Evolutionary conservation across 192 early-diverging fungal species (phyloP).

Genomic region (Coemansia furcata): DNA sequence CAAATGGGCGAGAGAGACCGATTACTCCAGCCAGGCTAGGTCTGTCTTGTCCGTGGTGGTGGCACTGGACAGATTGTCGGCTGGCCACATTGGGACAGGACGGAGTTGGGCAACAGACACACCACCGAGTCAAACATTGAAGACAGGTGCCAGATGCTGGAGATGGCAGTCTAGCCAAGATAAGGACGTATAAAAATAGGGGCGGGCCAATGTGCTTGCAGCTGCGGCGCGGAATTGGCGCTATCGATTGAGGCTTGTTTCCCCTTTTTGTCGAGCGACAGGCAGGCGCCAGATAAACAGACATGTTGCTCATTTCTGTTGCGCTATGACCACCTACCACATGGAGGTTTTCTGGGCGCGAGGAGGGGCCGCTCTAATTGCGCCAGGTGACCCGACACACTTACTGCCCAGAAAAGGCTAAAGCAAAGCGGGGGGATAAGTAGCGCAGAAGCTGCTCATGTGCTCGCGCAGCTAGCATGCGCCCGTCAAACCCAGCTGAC

Average conservation of each 20-base stretch:
- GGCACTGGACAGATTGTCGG: not conserved
- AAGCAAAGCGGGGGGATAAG: not conserved
- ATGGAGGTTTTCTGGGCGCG: slow-evolving; percentile 3
- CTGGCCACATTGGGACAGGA: not conserved
- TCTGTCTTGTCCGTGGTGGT: not conserved
- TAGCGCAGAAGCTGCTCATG: not conserved
- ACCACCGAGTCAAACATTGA: not conserved
- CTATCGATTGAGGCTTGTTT: not conserved
- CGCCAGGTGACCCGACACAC: not conserved
- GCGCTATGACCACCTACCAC: slow-evolving; percentile 7
- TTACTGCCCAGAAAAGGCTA: not conserved
- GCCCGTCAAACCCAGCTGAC: not conserved
- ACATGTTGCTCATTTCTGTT: not conserved
- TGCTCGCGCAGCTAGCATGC: not conserved
- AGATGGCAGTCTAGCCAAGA: not conserved
- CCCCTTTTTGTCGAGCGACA: slow-evolving; percentile 5
- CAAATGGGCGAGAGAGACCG: not conserved
- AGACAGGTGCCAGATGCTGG: not conserved
- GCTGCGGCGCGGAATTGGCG: not conserved
- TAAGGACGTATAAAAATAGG: not conserved
- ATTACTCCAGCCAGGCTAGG: not conserved
- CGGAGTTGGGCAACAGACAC: not conserved
- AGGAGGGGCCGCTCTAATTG: not conserved
- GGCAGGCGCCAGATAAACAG: not conserved
- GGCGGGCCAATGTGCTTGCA: slow-evolving; percentile 1